A percentile compares a stretch with the other conserved stretches of the same genome.
These are phyloP conservation scores for Fusarium begoniae DNA, from an alignment of 2,329 filamentous ascomycete genomes.

Conservation along the genomic window DNA sequence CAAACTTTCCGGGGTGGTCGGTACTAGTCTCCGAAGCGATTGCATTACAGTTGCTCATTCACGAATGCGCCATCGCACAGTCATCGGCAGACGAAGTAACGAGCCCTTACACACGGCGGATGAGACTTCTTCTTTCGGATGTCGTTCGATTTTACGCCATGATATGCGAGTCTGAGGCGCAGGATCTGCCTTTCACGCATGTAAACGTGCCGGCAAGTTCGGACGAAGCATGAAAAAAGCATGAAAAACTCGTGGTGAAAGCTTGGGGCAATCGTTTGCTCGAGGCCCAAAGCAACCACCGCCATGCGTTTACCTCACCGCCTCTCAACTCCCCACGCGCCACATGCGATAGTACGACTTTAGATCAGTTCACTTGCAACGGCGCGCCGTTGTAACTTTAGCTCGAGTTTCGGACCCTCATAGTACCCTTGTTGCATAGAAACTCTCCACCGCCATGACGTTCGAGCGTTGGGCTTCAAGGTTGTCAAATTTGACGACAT, in stretches of 20 bases:
- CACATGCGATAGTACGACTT: constrained; percentile 26
- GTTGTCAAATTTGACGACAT: constrained; percentile 11
- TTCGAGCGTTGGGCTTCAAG: constrained; percentile 9
- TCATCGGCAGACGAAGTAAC: constrained; percentile 4
- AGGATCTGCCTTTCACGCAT: constrained; percentile 8
- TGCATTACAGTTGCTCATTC: neutral
- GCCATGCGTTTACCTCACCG: constrained; percentile 9
- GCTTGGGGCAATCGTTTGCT: constrained; percentile 1
- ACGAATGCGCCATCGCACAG: constrained; percentile 3
- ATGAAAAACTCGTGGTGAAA: constrained; percentile 1
- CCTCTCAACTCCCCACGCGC: constrained; percentile 10
- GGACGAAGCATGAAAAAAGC: constrained; percentile 6
- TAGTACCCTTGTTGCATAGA: constrained; percentile 17
- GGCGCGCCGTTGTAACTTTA: constrained; percentile 26
- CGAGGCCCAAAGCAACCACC: neutral
- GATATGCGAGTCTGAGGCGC: constrained; percentile 21
- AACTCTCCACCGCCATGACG: constrained; percentile 22
- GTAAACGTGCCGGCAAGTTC: constrained; percentile 8
- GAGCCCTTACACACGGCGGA: constrained; percentile 14
- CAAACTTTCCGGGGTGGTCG: constrained; percentile 3
- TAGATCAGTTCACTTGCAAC: constrained; percentile 25
- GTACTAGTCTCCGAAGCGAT: constrained; percentile 4
- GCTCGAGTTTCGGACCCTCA: constrained; percentile 3
- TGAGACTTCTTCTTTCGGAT: neutral
- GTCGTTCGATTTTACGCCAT: constrained; percentile 4